phyloP scores from a whole-genome alignment of 2,329 filamentous ascomycete genomes.

The Ceratocystis diversiconidia region DNA sequence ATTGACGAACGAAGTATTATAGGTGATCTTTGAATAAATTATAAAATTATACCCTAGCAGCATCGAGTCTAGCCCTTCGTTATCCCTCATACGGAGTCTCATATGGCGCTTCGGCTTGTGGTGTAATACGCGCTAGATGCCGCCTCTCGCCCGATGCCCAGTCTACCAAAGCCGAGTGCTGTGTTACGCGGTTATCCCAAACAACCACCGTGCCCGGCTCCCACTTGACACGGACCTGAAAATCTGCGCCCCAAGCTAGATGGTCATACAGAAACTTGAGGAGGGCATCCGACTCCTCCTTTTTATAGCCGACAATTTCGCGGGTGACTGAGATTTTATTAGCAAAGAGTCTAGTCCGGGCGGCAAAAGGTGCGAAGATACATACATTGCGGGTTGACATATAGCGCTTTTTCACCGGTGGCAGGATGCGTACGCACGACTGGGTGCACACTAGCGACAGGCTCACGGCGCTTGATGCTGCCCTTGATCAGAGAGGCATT shows the following conservation, averaged over 20 bases:
- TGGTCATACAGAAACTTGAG: slow-evolving; percentile 55
- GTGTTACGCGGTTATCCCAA: slow-evolving; percentile 73
- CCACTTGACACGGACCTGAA: slow-evolving; percentile 52
- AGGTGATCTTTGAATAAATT: not conserved
- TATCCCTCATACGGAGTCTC: slow-evolving; percentile 19
- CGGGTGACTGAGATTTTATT: slow-evolving; percentile 47
- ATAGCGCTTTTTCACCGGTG: slow-evolving; percentile 74
- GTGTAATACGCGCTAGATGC: slow-evolving; percentile 69
- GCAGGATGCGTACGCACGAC: slow-evolving; percentile 67
- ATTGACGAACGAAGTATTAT: not conserved
- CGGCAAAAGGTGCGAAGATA: slow-evolving; percentile 24
- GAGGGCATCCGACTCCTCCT: slow-evolving; percentile 67
- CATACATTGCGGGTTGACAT: slow-evolving; percentile 66
- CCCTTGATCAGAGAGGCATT: slow-evolving; percentile 51
- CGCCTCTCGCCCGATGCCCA: slow-evolving; percentile 68
- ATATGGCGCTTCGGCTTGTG: slow-evolving; percentile 58
- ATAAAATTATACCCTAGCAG: not conserved
- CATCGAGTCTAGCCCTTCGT: not conserved
- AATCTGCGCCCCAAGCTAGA: slow-evolving; percentile 43
- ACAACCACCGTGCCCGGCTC: slow-evolving; percentile 66
- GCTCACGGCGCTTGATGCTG: slow-evolving; percentile 60
- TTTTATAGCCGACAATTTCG: slow-evolving; percentile 68
- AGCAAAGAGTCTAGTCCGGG: not conserved
- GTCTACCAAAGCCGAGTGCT: slow-evolving; percentile 66
- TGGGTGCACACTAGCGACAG: slow-evolving; percentile 60